Percentiles rank a stretch among this genome's conserved stretches.
These are phyloP conservation scores for Besnoitia besnoiti DNA, from an alignment of 169 alveolate genomes.

Conservation along the genomic window DNA sequence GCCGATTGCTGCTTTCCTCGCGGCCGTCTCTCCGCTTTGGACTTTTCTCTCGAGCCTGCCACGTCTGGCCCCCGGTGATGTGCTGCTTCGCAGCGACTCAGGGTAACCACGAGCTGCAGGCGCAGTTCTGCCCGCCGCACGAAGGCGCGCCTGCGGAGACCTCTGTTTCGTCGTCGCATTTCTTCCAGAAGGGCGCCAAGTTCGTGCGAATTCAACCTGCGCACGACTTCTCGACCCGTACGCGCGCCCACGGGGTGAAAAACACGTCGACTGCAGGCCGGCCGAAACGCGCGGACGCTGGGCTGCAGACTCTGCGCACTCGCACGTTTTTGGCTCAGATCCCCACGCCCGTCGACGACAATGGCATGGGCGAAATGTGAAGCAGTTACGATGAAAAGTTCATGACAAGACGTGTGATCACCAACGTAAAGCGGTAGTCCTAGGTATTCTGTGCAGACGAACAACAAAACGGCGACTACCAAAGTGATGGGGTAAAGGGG, in stretches of 20 bases:
- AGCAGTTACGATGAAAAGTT: too few species aligned
- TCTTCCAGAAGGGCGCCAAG: neutral
- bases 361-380: too few species aligned
- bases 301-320: too few species aligned
- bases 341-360: too few species aligned
- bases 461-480: too few species aligned
- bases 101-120: conserved; percentile 32
- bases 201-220: neutral
- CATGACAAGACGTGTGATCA: too few species aligned
- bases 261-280: too few species aligned
- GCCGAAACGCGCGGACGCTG: too few species aligned
- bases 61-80: neutral
- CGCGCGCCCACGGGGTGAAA: neutral
- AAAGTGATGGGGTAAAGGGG: too few species aligned
- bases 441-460: too few species aligned
- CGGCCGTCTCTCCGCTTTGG: neutral
- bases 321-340: too few species aligned
- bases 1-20: neutral
- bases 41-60: neutral
- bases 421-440: too few species aligned
- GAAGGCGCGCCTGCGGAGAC: neutral
- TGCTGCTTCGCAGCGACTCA: neutral
- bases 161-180: conserved; percentile 10
- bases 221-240: conserved; percentile 22
- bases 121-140: conserved; percentile 12